Evolutionary conservation across 2,329 filamentous ascomycete species (phyloP).

Genomic region (Xylariales sp.): DNA sequence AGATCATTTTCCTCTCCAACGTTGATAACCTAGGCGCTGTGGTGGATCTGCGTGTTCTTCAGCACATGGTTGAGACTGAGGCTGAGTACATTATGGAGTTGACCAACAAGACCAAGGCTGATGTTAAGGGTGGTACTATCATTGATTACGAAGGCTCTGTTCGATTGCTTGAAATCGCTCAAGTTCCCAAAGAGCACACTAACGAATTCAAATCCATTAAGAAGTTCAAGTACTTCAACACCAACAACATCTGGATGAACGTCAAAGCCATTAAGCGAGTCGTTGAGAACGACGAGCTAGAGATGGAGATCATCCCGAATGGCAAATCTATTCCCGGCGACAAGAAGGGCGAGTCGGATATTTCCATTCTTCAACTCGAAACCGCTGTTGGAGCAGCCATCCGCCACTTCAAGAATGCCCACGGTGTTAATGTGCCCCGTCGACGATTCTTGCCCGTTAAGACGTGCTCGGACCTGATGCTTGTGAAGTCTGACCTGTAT

Average conservation of each 20-base stretch:
- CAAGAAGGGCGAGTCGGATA: constrained; percentile 99
- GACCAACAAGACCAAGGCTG: constrained; percentile 99
- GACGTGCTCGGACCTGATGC: constrained; percentile 99
- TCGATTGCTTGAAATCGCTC: constrained; percentile 96
- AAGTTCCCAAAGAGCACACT: constrained; percentile 99
- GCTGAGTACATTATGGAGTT: constrained; percentile 99
- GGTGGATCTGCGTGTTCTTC: constrained; percentile 95
- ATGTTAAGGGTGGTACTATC: constrained; percentile 99
- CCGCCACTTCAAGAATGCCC: constrained; percentile 97
- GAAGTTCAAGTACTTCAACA: constrained; percentile 99
- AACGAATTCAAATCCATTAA: constrained; percentile 99
- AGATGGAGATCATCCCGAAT: constrained; percentile 99
- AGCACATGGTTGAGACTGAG: constrained; percentile 99
- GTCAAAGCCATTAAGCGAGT: constrained; percentile 97
- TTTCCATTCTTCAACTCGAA: constrained; percentile 98
- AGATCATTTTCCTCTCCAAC: constrained; percentile 99
- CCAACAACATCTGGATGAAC: constrained; percentile 99
- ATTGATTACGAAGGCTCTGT: constrained; percentile 99
- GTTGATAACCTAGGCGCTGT: constrained; percentile 98
- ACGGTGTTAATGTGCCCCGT: constrained; percentile 98
- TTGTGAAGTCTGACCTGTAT: constrained; percentile 99
- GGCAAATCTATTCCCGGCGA: constrained; percentile 98
- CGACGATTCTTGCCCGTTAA: constrained; percentile 99
- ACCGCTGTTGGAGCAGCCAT: constrained; percentile 98
- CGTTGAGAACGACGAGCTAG: constrained; percentile 96